Base-by-base conservation (phyloP, 2,329 filamentous ascomycete species). In the Aspergillus candidus region DNA sequence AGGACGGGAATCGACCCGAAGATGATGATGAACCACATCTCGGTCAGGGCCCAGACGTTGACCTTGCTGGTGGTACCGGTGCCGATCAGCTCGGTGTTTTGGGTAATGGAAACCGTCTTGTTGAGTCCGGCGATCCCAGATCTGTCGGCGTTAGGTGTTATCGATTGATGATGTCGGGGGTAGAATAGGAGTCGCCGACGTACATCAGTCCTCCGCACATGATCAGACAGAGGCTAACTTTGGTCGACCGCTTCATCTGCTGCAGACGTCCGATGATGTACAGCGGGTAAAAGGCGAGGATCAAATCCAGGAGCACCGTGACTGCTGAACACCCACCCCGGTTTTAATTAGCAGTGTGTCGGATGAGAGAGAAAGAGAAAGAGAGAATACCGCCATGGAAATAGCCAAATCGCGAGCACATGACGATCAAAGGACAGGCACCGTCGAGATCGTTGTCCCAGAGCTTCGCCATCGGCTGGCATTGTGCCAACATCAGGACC, bases 11-110 rank as follows among this genome's bases (percentile, higher is more conserved):
- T 52, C 2, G 52, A 55, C 17, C 52, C 52, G 18, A 55, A 55
- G 4, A 42, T 42, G 17, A 40, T 10, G 17, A 52, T 53, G 11
- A 55, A 55, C 52, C 52, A 55, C 52, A 55, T 55, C 15, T 55
- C 52, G 0, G 52, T 55, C 11, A 55, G 41, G 5, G 50, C 47
- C 52, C 50, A 55, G 11, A 47, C 51, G 35, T 55, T 53, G 4
- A 54, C 37, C 15, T 46, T 42, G 36, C 45, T 45, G 17, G 53
- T 53, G 1, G 44, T 44, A n/a, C 51, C 53, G 3, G 50, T 51
- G 8, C 46, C 35, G 22, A 53, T 48, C 7, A 27, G 22, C 7
- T 51, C 32, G 2, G 43, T 44, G 4, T 51, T 53, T 15, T 44
- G 47, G n/a, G 50, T 43, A 15, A 53, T 55, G 5, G 50, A 44